Conservation (phyloP, 2,329 filamentous ascomycete genomes). For the Penicillium decumbens region DNA sequence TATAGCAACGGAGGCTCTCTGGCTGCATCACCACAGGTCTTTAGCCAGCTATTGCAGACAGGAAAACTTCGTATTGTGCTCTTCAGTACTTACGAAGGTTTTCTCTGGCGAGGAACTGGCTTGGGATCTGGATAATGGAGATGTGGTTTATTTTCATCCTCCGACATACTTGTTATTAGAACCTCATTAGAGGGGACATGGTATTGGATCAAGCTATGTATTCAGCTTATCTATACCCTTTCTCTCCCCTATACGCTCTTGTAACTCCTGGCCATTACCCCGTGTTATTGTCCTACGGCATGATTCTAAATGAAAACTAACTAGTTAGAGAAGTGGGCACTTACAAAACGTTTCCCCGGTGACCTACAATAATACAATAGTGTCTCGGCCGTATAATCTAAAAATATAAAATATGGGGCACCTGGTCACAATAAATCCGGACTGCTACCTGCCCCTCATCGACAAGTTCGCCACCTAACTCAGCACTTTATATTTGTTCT, state of each 20-base stretch:
- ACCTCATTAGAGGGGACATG: too few relatives aligned
- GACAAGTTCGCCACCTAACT: background rate
- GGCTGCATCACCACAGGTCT: constrained; percentile 13
- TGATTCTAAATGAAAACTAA: too few relatives aligned
- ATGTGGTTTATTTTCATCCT: constrained; percentile 18
- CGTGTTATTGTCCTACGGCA: too few relatives aligned
- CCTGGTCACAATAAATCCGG: background rate
- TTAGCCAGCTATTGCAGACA: background rate
- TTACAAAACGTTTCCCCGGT: too few relatives aligned
- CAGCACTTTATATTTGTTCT: background rate
- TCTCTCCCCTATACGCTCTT: too few relatives aligned
- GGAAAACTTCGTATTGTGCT: constrained; percentile 14
- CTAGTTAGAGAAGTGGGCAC: too few relatives aligned
- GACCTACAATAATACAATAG: too few relatives aligned
- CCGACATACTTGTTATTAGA: constrained; percentile 4
- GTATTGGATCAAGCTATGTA: too few relatives aligned
- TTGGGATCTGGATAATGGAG: constrained; percentile 10
- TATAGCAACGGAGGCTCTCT: constrained; percentile 12
- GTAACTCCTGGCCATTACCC: too few relatives aligned
- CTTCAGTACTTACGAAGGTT: constrained; percentile 16
- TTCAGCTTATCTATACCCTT: too few relatives aligned
- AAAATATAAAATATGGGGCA: background rate
- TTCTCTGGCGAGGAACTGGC: background rate
- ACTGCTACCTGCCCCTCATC: background rate
- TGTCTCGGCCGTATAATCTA: too few relatives aligned